Base-by-base conservation (phyloP, 257 asterid species). In the Primulina huaijiensis region DNA sequence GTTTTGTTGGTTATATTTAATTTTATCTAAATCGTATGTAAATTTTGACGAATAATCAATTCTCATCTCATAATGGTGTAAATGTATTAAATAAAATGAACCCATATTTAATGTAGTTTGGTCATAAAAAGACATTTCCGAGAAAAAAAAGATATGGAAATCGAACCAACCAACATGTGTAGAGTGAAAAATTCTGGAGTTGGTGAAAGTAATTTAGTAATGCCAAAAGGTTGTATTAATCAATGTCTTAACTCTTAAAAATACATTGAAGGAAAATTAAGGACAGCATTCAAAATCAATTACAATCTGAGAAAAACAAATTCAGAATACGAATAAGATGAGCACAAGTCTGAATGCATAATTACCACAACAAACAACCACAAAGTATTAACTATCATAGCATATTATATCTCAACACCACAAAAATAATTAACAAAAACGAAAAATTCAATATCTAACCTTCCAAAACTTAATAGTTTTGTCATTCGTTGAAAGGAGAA, bases 391-490 rank as follows among this genome's bases (percentile, higher is more conserved):
- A 62, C 52, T 43, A 20, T 30, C 70, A 12, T 25, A 64, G 0
- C 27, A 35, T 46, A 8, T 5, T 21, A 50, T 67, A 69, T 17
- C 64, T 19, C 25, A 62, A 61, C 46, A 53, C 50, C 23, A 19
- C 0, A 60, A 25, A 60, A 9, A 17, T 2, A 65, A 50, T 50
- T 43, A 76, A 52, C n/a, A 23, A 60, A 7, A 69, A 53, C 11
- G 21, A 27, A 62, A 62, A 58, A 70, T 58, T 70, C 11, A 69
- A 75, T 53, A 72, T 66, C 82, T 77, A 75, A 87, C 96, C 96
- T 89, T 89, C 93, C 93, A 89, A 75, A 65, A 87, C 82, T 89
- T 89, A 34, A 89, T 87, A 77, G 96, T 89, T 85, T 89, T 89
- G 83, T 89, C 96, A 82, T 89, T 89, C 61, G 96, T 85, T 62